Evolutionary conservation across 495 filamentous ascomycete genomes (phyloP), one percentile per base, ranked within the genome.

Genomic region (Symbiotaphrina buchneri): DNA sequence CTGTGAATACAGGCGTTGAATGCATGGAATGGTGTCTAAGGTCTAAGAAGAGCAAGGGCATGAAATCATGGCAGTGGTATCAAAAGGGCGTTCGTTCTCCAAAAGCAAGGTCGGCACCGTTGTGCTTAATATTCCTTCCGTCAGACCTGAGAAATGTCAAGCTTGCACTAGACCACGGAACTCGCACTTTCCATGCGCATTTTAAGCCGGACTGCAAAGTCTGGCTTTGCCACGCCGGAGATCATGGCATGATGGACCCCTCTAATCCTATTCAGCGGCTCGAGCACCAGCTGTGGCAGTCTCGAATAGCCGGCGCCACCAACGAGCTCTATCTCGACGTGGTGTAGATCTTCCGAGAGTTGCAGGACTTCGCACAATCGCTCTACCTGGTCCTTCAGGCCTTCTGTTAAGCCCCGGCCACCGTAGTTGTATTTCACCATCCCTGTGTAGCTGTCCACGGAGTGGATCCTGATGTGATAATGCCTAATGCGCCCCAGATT

Each of bases 351-450:
- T 4, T 31, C 29, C 14, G 31, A 21, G 1, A 6, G 34, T 15
- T 27, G 39, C 18, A 39, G 14, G 10, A 28, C 30, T 18, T 28
- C 39, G 30, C 35, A 55, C 4, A 57, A 26, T 14, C 33, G 32
- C 20, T 38, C 27, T 21, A 54, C 45, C 27, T 53, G 47, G 18
- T 31, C 21, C 21, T 39, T 31, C 7, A 57, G 31, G 4, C 46
- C 47, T 6, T 41, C 36, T 5, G 39, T 41, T 1, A 54, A 32
- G 3, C 49, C 49, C n/a, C 34, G 26, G 4, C 49, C 51, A 4
- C 42, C 37, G 26, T 40, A 51, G 27, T 58, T 55, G 36, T 47
- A 54, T 31, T 53, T 55, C 33, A 55, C 47, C 49, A 52, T 53
- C 14, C 51, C 53, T 11, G 41, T 49, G 32, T 55, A 55, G 29